These are phyloP conservation scores for Dryadomyces quercivorus DNA, from an alignment of 2,329 filamentous ascomycete species.

Conservation along the genomic window DNA sequence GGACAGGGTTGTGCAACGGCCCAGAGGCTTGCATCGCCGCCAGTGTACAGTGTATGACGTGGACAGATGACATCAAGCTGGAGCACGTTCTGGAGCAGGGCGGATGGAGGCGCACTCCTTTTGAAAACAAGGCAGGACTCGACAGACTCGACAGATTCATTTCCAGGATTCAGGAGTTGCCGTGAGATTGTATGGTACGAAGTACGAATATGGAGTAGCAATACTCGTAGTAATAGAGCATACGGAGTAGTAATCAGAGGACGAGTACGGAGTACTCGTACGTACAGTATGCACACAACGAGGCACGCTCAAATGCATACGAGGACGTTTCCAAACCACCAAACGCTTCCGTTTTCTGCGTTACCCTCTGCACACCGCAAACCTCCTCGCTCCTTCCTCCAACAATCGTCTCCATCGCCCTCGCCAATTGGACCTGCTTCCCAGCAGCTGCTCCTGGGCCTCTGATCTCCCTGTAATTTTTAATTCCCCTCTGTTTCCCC, in stretches of 20 bases:
- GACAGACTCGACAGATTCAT: background rate
- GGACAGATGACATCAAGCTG: too few relatives aligned
- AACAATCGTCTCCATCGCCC: constrained; percentile 3
- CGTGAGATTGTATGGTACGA: background rate
- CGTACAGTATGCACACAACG: background rate
- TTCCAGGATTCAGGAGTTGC: too few relatives aligned
- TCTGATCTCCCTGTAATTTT: background rate
- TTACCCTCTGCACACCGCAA: background rate
- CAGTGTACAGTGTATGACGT: background rate
- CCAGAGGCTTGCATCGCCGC: background rate
- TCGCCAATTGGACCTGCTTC: constrained; percentile 11
- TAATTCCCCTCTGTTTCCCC: background rate
- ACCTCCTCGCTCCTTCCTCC: constrained; percentile 9
- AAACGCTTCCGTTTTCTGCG: background rate
- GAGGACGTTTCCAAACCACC: background rate
- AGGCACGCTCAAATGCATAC: background rate
- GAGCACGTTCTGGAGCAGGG: too few relatives aligned
- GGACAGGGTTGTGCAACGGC: background rate
- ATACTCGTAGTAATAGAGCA: too few relatives aligned
- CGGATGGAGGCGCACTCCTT: background rate
- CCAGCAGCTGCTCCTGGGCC: constrained; percentile 4
- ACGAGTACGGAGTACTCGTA: background rate
- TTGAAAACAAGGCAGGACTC: background rate
- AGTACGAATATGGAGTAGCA: background rate
- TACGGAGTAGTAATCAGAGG: background rate